Conservation (phyloP, 202 grass and related monocot genomes). For the Schoenoplectus triqueter region DNA sequence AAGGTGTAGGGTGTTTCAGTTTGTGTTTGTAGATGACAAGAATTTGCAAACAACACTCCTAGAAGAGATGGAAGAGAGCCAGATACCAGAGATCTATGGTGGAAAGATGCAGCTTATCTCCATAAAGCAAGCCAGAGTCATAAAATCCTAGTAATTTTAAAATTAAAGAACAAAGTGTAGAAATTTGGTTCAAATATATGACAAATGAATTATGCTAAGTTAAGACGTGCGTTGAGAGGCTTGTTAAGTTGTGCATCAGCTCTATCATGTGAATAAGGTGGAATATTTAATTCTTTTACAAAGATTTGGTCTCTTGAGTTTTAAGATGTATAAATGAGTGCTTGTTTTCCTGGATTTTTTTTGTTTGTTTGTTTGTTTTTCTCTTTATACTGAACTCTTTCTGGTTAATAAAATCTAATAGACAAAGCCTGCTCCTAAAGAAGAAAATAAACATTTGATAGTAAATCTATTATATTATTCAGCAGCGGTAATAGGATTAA, state of each 20-base stretch:
- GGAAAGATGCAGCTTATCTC: conserved; percentile 43
- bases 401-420: neutral
- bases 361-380: too few species aligned
- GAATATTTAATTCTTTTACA: neutral
- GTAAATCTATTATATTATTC: neutral
- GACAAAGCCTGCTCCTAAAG: neutral
- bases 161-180: neutral
- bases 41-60: conserved; percentile 43
- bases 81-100: conserved; percentile 48
- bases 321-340: neutral
- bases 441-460: neutral
- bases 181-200: neutral
- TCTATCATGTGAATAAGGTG: neutral
- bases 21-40: conserved; percentile 55
- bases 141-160: neutral
- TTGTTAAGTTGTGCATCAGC: neutral
- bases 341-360: neutral
- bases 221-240: neutral
- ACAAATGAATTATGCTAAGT: conserved; percentile 26
- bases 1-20: conserved; percentile 26
- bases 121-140: neutral
- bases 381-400: neutral
- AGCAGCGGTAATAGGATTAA: neutral
- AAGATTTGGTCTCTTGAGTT: neutral
- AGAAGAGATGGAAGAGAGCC: conserved; percentile 52